phyloP scores from a whole-genome alignment of 257 asterid genomes.

The Eustoma russellianum region DNA sequence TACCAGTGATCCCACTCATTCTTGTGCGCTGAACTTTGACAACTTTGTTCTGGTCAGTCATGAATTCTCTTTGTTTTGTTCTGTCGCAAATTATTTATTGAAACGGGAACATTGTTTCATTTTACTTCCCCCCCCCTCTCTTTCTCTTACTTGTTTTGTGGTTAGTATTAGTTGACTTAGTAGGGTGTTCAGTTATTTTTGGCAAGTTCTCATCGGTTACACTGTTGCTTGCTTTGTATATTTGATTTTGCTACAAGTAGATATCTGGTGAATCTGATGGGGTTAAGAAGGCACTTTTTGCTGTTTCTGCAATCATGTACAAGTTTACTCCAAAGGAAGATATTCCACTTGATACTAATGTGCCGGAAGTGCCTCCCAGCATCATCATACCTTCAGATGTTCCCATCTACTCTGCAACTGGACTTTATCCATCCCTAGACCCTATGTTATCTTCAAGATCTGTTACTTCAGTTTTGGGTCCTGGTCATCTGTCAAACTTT shows the following conservation, averaged over 20 bases:
- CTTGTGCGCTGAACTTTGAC: conserved; percentile 86
- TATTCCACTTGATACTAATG: conserved; percentile 67
- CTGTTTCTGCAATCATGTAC: conserved; percentile 89
- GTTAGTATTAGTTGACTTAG: not conserved
- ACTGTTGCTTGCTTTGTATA: not conserved
- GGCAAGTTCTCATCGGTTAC: not conserved
- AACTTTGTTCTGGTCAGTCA: conserved; percentile 80
- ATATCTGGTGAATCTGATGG: conserved; percentile 80
- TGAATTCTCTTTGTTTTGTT: not conserved
- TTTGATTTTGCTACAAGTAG: conserved; percentile 26
- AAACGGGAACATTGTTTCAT: conserved; percentile 1
- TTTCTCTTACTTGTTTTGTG: not conserved
- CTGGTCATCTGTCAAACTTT: conserved; percentile 48
- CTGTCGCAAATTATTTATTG: not conserved
- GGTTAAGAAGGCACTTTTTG: conserved; percentile 77
- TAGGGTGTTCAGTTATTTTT: not conserved
- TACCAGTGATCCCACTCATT: conserved; percentile 62
- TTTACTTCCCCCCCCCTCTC: not conserved
- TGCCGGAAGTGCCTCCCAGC: conserved; percentile 69
- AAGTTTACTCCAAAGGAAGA: conserved; percentile 76
- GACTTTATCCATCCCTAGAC: conserved; percentile 59
- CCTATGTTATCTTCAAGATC: conserved; percentile 43
- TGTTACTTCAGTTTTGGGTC: conserved; percentile 58
- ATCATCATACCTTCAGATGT: conserved; percentile 85
- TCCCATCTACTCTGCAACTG: conserved; percentile 71